Base-by-base conservation (phyloP, 2,329 filamentous ascomycete species). In the Rhinocladiella mackenziei region DNA sequence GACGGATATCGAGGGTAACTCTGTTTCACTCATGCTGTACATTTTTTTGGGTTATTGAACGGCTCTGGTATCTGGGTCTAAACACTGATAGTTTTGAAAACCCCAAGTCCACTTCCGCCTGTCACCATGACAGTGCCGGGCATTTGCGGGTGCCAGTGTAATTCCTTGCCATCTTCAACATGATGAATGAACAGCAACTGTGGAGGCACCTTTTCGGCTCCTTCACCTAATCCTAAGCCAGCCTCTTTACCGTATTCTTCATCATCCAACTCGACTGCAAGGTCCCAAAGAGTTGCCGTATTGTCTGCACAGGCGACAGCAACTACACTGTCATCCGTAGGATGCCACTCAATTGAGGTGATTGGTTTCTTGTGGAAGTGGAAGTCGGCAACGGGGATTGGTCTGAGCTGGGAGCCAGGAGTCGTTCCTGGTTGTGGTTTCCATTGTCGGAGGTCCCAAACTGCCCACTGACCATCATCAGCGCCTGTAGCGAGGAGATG, bases 111-210 rank as follows among this genome's bases (percentile, higher is more conserved):
- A 66, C 83, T 83, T 60, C 89, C 84, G 7, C 92, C 92, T 1
- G 92, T 98, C 2, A 88, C 89, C 68, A 97, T 83, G 50, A 97
- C 70, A 23, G 81, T 82, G 20, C 92, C 92, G 1, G 88, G 86
- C 63, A 97, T 95, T 71, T 98, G 92, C 23, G 85, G 86, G 70
- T 97, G 91, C 91, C 92, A 98, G 70, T 98, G 92, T 26, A 89
- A 71, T 69, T 98, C 92, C 77, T 96, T 97, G 44, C 89, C 89
- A 58, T 87, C 83, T 60, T 94, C 85, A 72, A 94, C 88, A 64
- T 94, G 96, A 69, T 98, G 92, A 61, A 96, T 89, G 66, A 98
- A 98, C 53, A 98, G 72, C 58, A 98, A 69, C 67, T 98, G 92
- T 3, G 92, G 88, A 46, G 92, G 92, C 52, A 97, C 88, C 40